Evolutionary conservation across 208 protist species (phyloP), one percentile per base, ranked within the genome.

Genomic region (Crithidia bombi): DNA sequence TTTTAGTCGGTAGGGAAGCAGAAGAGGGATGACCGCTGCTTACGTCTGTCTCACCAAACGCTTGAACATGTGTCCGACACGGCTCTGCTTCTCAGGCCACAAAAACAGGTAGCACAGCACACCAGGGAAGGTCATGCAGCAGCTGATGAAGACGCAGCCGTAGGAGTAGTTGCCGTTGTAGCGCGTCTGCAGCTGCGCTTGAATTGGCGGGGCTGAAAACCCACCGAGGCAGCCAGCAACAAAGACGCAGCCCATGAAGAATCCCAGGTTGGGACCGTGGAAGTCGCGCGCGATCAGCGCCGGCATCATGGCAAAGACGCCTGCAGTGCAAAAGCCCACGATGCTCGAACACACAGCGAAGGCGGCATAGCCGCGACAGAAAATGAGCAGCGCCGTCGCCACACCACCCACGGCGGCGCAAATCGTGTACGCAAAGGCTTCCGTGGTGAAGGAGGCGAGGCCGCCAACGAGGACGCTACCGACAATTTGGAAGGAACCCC

Each of bases 261-360:
- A 86, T 50, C 89, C 89, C 23, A 92, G 62, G 68, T 94, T 94
- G 19, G 89, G 89, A 9, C 89, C 89, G 61, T 92, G 80, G 38
- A 94, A 82, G 59, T 68, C 73, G 36, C 78, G 71, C 12, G 79
- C 82, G 64, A 92, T 90, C 21, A 94, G 76, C 0, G 86, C 81
- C 14, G 86, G 86, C 89, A 94, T 92, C 50, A 92, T 78, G 26
- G 89, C 86, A 58, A 94, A 94, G 25, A 94, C 84, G 36, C 89
- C 89, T 0, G 89, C 89, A 26, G 84, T 91, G 78, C 89, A 92
- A 73, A 94, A 92, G 28, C 89, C 89, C 26, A 94, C 70, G 21
- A 92, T 64, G 38, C 69, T 81, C 25, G 81, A 59, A 58, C 79
- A 81, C 43, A 76, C 69, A 2, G 82, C 86, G 52, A 94, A 92